phyloP scores from a whole-genome alignment of 2,329 filamentous ascomycete genomes.

The Colletotrichum karsti region DNA sequence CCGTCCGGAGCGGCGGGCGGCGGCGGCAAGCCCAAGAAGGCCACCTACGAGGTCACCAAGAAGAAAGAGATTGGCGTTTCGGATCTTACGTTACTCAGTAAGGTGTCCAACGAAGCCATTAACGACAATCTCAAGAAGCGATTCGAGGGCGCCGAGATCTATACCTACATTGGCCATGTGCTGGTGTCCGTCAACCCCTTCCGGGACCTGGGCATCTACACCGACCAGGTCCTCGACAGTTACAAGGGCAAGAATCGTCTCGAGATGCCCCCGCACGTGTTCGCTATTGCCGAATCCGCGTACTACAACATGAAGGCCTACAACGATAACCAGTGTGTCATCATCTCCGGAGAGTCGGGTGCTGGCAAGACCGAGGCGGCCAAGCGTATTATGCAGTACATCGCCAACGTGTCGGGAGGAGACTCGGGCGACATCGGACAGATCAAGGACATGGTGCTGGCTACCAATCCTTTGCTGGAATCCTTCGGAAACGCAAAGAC shows the following conservation, averaged over 20 bases:
- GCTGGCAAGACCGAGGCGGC: constrained; percentile 98
- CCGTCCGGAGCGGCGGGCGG: constrained; percentile 45
- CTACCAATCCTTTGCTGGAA: constrained; percentile 95
- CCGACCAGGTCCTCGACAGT: constrained; percentile 89
- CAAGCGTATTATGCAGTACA: constrained; percentile 99
- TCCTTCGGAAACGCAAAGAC: constrained; percentile 99
- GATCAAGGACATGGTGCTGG: constrained; percentile 99
- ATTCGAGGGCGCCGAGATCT: constrained; percentile 97
- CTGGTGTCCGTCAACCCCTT: constrained; percentile 99
- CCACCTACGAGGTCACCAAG: constrained; percentile 93
- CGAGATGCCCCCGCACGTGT: constrained; percentile 95
- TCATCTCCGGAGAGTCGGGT: constrained; percentile 98
- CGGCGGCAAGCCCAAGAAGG: constrained; percentile 84
- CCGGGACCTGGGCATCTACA: constrained; percentile 97
- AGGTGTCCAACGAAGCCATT: constrained; percentile 98
- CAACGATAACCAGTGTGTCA: constrained; percentile 98
- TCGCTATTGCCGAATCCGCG: constrained; percentile 92
- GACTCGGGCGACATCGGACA: constrained; percentile 87
- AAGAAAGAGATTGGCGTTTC: constrained; percentile 99
- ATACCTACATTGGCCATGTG: constrained; percentile 99
- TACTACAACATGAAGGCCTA: constrained; percentile 99
- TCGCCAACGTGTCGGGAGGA: constrained; percentile 93
- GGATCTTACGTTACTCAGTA: constrained; percentile 95
- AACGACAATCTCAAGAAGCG: constrained; percentile 99
- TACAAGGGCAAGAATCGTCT: constrained; percentile 98